Evolutionary conservation across 495 filamentous ascomycete species (phyloP), one percentile per base, ranked within the genome.

Genomic region (Aeminium ludgeri): DNA sequence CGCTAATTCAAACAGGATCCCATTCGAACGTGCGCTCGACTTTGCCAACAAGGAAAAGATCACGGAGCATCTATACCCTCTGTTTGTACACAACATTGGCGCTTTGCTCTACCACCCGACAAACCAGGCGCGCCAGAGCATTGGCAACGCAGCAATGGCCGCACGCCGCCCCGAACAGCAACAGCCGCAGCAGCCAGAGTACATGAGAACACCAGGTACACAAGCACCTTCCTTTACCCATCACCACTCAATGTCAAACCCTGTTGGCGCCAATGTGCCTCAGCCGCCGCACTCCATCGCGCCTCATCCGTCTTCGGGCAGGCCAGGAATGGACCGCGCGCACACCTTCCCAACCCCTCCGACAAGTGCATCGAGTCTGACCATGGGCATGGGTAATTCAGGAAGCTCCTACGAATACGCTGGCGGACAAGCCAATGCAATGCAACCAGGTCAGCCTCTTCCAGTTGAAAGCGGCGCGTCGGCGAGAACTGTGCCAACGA

Each of bases 11-110:
- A 34, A 41, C 50, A 95, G 87, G 87, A 97, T 97, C 55, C 89
- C 89, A 7, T 97, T 91, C 50, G 91, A 96, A 44, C 74, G 91
- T 39, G 89, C 89, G 1, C 64, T 97, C 31, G 89, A 97, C 49
- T 97, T 97, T 55, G 91, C 89, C 30, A 97, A 97, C 65, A 95
- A 94, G 68, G 89, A 97, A 61, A 95, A 96, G 63, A 97, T 97
- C 49, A 96, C 91, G 0, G 87, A 97, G 59, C 61, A 82, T 10
- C 59, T 97, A 42, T 97, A 97, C 62, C 89, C 89, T 19, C 67
- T 97, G 15, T 97, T 97, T 56, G 89, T 97, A 20, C 86, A 95
- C 58, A 94, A 96, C 61, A 96, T 97, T 53, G 83, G 89, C 32
- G 79, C 82, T 30, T 69, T 96, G 40, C 68, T 97, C 45, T 96